Conservation (phyloP, 805 yeast species). For the Naumovozyma dairenensis region DNA sequence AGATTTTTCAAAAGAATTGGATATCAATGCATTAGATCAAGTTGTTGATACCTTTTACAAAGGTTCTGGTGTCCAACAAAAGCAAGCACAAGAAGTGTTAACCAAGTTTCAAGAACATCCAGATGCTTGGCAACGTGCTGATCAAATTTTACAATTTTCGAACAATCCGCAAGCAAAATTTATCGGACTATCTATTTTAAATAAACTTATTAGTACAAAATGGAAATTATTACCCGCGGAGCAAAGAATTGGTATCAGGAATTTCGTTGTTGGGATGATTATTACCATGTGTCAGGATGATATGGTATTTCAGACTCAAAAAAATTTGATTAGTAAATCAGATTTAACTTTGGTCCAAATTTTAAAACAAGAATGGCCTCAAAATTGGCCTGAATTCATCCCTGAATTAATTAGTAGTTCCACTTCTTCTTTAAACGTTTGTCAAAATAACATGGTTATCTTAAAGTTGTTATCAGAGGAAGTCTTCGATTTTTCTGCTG, state of each 20-base stretch:
- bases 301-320: slow-evolving; percentile 54
- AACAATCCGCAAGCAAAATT: slow-evolving; percentile 80
- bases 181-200: slow-evolving; percentile 82
- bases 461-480: slow-evolving; percentile 86
- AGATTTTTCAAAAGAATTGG: slow-evolving; percentile 78
- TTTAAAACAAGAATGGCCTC: slow-evolving; percentile 98
- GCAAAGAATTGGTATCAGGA: slow-evolving; percentile 86
- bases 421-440: slow-evolving; percentile 78
- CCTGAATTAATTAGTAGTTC: slow-evolving; percentile 86
- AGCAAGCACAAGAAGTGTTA: slow-evolving; percentile 59
- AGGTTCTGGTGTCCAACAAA: slow-evolving; percentile 61
- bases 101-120: slow-evolving; percentile 86
- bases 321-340: slow-evolving; percentile 81
- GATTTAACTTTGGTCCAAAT: slow-evolving; percentile 90
- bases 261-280: slow-evolving; percentile 89
- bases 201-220: slow-evolving; percentile 78
- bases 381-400: slow-evolving; percentile 93
- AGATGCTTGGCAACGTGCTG: slow-evolving; percentile 93
- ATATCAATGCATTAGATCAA: slow-evolving; percentile 67
- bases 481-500: slow-evolving; percentile 91
- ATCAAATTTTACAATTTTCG: slow-evolving; percentile 71
- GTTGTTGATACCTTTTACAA: slow-evolving; percentile 78
- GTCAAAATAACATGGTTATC: slow-evolving; percentile 95
- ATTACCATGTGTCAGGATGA: slow-evolving; percentile 84
- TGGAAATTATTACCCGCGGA: slow-evolving; percentile 90